These are phyloP conservation scores for Castanea crenata DNA, from an alignment of 306 rosid species.

Conservation along the genomic window DNA sequence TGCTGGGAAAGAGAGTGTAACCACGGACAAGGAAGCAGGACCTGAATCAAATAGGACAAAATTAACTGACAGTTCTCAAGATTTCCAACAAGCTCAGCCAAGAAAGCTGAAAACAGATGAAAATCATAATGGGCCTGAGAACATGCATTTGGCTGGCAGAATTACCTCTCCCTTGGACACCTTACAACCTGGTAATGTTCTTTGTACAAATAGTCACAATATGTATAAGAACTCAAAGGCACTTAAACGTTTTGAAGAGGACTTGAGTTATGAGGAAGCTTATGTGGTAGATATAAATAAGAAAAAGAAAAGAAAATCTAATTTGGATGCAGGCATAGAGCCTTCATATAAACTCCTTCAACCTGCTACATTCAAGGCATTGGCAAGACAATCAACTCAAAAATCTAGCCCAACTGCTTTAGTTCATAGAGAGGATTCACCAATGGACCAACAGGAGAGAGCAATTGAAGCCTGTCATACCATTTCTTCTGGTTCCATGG, in stretches of 20 bases:
- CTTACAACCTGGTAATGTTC: not conserved
- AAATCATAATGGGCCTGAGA: not conserved
- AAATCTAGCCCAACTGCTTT: not conserved
- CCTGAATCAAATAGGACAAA: too few relatives aligned
- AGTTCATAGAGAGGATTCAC: not conserved
- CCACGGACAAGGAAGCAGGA: not conserved
- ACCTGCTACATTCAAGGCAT: not conserved
- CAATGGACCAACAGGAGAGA: not conserved
- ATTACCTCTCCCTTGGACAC: not conserved
- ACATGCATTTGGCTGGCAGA: not conserved
- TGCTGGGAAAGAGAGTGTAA: not conserved
- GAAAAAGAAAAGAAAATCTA: not conserved
- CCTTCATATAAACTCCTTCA: not conserved
- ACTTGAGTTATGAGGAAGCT: not conserved
- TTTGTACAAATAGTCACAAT: not conserved
- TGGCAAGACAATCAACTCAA: not conserved
- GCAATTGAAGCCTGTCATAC: not conserved
- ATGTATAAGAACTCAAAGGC: not conserved
- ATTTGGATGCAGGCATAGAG: not conserved
- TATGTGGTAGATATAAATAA: not conserved
- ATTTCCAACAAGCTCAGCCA: not conserved
- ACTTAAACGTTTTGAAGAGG: not conserved
- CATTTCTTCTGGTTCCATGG: not conserved
- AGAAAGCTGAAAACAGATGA: not conserved
- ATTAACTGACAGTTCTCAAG: not conserved